Conservation (phyloP, 139 green algal species). For the Edaphochlamys debaryana region DNA sequence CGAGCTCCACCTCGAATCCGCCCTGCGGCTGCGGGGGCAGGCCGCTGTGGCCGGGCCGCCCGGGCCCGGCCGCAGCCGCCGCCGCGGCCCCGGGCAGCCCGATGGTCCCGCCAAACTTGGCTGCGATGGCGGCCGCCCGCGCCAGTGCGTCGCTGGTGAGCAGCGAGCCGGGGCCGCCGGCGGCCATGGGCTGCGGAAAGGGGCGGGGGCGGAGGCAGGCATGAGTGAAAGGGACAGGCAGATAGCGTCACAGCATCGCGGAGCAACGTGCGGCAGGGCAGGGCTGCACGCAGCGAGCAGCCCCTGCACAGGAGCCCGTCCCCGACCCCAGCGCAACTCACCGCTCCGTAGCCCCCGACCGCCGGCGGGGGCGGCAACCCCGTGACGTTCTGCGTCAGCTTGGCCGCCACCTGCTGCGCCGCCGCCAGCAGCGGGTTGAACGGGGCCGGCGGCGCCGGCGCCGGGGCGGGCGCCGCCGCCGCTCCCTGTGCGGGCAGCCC, state of each 20-base stretch:
- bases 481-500: background rate
- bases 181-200: background rate
- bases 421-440: conserved; percentile 2
- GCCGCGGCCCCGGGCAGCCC: background rate
- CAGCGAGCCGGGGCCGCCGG: background rate
- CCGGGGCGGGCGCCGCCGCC: background rate
- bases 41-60: background rate
- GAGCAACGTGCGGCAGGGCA: too few species aligned
- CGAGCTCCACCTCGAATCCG: conserved; percentile 93
- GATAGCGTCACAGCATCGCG: too few species aligned
- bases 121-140: conserved; percentile 35
- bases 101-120: conserved; percentile 39
- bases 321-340: too few species aligned
- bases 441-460: conserved; percentile 18
- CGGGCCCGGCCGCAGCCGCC: background rate
- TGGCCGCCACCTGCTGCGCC: conserved; percentile 30
- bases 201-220: conserved; percentile 1
- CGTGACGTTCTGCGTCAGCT: conserved; percentile 26
- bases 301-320: too few species aligned
- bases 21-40: background rate
- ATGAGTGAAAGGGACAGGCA: background rate
- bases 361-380: background rate
- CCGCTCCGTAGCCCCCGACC: background rate
- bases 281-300: too few species aligned
- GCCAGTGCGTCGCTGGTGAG: conserved; percentile 6